Evolutionary conservation across 805 yeast species (phyloP).

Genomic region (Kodamaea kaohsiungensis): DNA sequence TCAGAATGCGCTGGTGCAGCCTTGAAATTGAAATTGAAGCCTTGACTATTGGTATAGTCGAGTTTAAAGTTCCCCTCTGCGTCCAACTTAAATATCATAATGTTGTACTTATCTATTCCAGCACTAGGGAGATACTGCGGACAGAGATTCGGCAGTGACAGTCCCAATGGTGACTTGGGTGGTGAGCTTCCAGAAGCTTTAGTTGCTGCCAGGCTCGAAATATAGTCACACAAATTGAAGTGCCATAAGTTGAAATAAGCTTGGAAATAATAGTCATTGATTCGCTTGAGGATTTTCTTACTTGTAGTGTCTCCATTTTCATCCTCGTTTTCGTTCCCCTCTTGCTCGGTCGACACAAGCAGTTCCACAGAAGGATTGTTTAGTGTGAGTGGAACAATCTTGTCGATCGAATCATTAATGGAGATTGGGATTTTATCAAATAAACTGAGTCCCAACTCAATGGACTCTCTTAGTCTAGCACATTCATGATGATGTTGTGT

Average conservation of each 20-base stretch:
- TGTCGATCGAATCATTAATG: slow-evolving; percentile 35
- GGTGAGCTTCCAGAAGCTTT: neutral
- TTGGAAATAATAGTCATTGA: slow-evolving; percentile 61
- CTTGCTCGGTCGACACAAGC: neutral
- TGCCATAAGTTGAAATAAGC: slow-evolving; percentile 79
- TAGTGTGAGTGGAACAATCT: slow-evolving; percentile 43
- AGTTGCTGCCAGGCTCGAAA: slow-evolving; percentile 10
- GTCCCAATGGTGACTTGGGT: neutral
- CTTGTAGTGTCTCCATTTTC: slow-evolving; percentile 28
- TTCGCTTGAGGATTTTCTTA: slow-evolving; percentile 44
- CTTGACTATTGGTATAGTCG: slow-evolving; percentile 52
- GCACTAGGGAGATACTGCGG: neutral
- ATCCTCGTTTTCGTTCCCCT: slow-evolving; percentile 2
- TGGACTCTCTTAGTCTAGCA: slow-evolving; percentile 20
- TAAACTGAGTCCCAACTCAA: slow-evolving; percentile 58
- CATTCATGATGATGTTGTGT: neutral
- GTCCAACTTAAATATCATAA: slow-evolving; percentile 43
- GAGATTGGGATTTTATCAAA: slow-evolving; percentile 64
- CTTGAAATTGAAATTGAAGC: slow-evolving; percentile 64
- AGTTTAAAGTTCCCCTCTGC: slow-evolving; percentile 49
- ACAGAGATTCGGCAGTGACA: neutral
- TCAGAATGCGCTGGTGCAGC: slow-evolving; percentile 1
- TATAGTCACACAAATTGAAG: slow-evolving; percentile 64
- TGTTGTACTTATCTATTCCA: slow-evolving; percentile 35
- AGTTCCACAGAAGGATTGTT: slow-evolving; percentile 12